Evolutionary conservation across 352 stramenopile genomes (phyloP).

Genomic region (Phytopythium ostracodes): DNA sequence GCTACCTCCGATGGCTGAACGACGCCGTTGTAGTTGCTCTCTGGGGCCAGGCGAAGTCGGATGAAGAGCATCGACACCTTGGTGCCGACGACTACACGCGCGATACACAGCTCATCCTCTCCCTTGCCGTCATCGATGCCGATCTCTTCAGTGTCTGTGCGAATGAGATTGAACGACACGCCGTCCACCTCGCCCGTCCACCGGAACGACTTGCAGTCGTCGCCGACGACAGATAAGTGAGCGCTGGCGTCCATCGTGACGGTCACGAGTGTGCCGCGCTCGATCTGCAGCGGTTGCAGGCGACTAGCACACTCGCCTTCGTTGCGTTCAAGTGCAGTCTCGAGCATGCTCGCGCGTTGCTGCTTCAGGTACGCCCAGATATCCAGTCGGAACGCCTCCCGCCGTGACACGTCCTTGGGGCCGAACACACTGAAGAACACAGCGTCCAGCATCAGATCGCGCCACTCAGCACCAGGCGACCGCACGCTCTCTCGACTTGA

Average conservation of each 20-base stretch:
- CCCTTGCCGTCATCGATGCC: constrained; percentile 14
- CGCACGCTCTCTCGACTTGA: constrained; percentile 4
- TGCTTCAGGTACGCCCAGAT: constrained; percentile 69
- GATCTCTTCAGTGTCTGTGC: constrained; percentile 13
- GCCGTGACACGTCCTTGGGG: constrained; percentile 29
- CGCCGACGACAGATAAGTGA: constrained; percentile 33
- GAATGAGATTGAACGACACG: constrained; percentile 57
- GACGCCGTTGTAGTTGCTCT: constrained; percentile 3
- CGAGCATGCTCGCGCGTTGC: constrained; percentile 59
- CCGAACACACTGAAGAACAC: constrained; percentile 64
- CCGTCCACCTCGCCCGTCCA: constrained; percentile 55
- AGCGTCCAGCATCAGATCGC: constrained; percentile 17
- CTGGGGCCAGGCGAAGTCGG: constrained; percentile 24
- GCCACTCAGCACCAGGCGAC: constrained; percentile 4
- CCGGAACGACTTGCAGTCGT: constrained; percentile 59
- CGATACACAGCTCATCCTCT: constrained; percentile 39
- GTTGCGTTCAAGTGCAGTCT: constrained; percentile 46
- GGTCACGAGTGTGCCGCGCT: constrained; percentile 57
- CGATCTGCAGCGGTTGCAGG: constrained; percentile 48
- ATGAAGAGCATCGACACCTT: constrained; percentile 69
- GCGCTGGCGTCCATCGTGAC: constrained; percentile 45
- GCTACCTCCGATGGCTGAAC: constrained; percentile 16
- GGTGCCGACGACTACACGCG: constrained; percentile 46
- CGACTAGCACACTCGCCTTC: constrained; percentile 42
- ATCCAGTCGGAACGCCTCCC: constrained; percentile 55